Percentiles rank a stretch among this genome's conserved stretches.
Conservation (phyloP, 768 basidiomycete species). For the Lactifluus pinguis region DNA sequence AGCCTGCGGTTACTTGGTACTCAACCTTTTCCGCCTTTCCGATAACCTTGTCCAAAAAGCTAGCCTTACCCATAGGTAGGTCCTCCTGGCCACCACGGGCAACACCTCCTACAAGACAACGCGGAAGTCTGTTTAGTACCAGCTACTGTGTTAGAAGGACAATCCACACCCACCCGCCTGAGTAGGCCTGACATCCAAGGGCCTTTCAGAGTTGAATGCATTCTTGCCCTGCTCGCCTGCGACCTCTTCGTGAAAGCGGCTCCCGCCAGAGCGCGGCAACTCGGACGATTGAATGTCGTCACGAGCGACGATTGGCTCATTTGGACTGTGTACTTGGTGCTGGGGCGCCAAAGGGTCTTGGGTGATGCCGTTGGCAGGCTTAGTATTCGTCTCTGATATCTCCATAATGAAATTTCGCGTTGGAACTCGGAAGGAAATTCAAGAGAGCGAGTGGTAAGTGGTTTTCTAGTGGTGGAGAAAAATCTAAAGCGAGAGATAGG, state of each 20-base stretch:
- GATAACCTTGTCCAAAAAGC: slow-evolving; percentile 42
- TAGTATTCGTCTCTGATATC: too few species aligned
- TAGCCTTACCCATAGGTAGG: slow-evolving; percentile 34
- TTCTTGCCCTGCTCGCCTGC: slow-evolving; percentile 11
- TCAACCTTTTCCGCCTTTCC: slow-evolving; percentile 52
- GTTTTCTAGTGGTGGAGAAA: too few species aligned
- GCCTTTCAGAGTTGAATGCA: slow-evolving; percentile 26
- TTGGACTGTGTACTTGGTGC: too few species aligned
- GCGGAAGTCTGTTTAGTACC: not conserved
- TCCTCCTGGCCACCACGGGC: slow-evolving; percentile 28
- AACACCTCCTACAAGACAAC: slow-evolving; percentile 26
- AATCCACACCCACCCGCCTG: slow-evolving; percentile 25
- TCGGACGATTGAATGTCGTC: not conserved
- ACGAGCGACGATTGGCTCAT: too few species aligned
- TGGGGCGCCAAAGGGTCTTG: too few species aligned
- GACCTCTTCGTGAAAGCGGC: not conserved
- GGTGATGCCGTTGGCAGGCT: too few species aligned
- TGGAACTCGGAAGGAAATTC: not conserved
- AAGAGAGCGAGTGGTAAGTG: too few species aligned
- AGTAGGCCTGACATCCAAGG: slow-evolving; percentile 30
- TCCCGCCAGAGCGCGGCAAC: not conserved
- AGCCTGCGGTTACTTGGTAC: not conserved
- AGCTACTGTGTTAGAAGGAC: not conserved
- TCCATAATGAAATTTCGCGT: not conserved
- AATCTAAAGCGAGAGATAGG: too few species aligned